phyloP scores from a whole-genome alignment of 139 green algal species.

The Chlamydomonas incerta region DNA sequence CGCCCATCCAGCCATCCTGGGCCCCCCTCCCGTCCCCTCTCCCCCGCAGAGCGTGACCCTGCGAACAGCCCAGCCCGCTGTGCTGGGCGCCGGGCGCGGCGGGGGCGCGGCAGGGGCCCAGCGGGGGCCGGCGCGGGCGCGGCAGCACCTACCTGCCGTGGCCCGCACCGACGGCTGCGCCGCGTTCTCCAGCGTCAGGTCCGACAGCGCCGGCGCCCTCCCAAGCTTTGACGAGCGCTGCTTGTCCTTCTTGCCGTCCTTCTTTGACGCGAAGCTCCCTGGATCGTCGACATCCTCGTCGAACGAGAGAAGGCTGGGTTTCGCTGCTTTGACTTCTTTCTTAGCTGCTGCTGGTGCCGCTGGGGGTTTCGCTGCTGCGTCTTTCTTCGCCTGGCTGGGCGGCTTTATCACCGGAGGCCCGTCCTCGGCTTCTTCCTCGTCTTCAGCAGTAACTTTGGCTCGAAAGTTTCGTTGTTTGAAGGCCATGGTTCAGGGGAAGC shows the following conservation, averaged over 20 bases:
- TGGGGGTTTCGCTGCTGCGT: not conserved
- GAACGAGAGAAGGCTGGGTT: conserved; percentile 56
- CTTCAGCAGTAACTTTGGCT: conserved; percentile 46
- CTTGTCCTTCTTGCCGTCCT: conserved; percentile 39
- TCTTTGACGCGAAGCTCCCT: conserved; percentile 5
- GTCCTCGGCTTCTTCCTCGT: conserved; percentile 43
- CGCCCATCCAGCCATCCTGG: too few relatives aligned
- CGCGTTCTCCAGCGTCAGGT: not conserved
- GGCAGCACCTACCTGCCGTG: not conserved
- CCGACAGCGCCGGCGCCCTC: conserved; percentile 5
- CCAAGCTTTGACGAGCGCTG: conserved; percentile 23
- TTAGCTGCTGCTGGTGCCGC: not conserved
- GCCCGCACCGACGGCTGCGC: not conserved
- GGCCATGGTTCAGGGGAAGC: not conserved
- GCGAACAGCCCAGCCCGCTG: too few relatives aligned
- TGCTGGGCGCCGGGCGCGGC: not conserved
- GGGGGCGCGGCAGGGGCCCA: too few relatives aligned
- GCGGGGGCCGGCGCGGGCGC: not conserved
- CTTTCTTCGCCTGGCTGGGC: conserved; percentile 15
- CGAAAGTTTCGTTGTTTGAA: conserved; percentile 62
- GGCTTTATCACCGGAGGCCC: not conserved
- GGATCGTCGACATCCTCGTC: conserved; percentile 52
- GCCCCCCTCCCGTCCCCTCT: too few relatives aligned
- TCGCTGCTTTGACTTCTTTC: conserved; percentile 43
- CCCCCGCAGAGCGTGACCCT: too few relatives aligned